phyloP scores from a whole-genome alignment of 345 rosid genomes.

The Eucalyptus victrix region DNA sequence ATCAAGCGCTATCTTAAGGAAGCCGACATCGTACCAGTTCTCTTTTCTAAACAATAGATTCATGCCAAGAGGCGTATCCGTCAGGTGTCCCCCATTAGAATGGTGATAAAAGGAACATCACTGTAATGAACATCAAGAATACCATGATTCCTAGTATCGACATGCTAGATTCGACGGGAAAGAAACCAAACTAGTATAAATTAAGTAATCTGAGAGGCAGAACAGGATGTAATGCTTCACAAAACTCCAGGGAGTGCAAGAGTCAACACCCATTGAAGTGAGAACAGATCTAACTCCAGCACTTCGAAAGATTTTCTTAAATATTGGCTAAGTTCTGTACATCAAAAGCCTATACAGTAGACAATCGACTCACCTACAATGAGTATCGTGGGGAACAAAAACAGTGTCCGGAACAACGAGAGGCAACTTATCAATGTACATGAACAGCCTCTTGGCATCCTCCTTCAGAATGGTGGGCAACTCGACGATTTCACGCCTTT shows the following conservation, averaged over 20 bases:
- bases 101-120: not conserved
- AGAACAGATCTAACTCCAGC: not conserved
- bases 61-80: not conserved
- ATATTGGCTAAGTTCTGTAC: not conserved
- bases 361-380: slow-evolving; percentile 17
- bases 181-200: not conserved
- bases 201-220: not conserved
- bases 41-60: not conserved
- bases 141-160: not conserved
- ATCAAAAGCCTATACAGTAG: not conserved
- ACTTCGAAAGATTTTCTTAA: not conserved
- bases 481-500: slow-evolving; percentile 27
- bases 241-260: not conserved
- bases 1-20: not conserved
- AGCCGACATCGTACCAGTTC: not conserved
- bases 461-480: slow-evolving; percentile 27
- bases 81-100: not conserved
- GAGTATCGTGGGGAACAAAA: slow-evolving; percentile 28
- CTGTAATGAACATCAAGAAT: not conserved
- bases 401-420: slow-evolving; percentile 40
- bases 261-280: not conserved
- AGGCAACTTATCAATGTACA: slow-evolving; percentile 62
- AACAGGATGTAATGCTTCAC: not conserved
- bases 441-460: slow-evolving; percentile 40
- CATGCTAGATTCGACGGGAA: not conserved